Evolutionary conservation across 257 asterid genomes (phyloP).

Genomic region (Solanum pinnatisectum): DNA sequence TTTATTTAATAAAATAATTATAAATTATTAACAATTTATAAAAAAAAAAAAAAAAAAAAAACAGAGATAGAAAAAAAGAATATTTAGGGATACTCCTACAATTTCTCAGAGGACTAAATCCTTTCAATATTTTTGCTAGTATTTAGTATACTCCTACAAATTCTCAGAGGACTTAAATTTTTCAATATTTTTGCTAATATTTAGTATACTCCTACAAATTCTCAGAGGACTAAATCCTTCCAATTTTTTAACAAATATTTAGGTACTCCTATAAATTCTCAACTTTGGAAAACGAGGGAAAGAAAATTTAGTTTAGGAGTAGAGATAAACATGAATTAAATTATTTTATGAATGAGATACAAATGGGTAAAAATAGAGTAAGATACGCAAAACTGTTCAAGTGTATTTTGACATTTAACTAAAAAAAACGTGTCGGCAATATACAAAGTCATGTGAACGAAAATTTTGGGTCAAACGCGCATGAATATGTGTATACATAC

Average conservation of each 20-base stretch:
- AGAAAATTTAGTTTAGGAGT: background rate
- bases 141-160: background rate
- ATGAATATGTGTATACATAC: too few species aligned
- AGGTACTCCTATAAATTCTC: background rate
- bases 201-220: background rate
- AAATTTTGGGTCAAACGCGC: too few species aligned
- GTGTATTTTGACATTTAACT: too few species aligned
- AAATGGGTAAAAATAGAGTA: background rate
- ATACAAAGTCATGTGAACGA: too few species aligned
- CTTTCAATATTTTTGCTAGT: background rate
- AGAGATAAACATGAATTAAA: background rate
- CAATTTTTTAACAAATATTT: too few species aligned
- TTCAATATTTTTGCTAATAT: background rate
- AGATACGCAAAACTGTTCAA: too few species aligned
- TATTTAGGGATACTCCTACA: background rate
- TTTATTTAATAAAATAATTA: too few species aligned
- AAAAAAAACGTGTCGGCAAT: too few species aligned
- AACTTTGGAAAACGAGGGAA: too few species aligned
- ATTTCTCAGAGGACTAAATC: background rate
- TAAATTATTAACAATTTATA: background rate
- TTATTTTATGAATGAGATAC: background rate
- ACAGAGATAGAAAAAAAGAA: background rate
- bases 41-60: too few species aligned
- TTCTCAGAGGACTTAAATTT: background rate
- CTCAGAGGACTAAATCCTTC: background rate